A percentile compares a stretch with the other conserved stretches of the same genome.
These are phyloP conservation scores for Davidsoniella virescens DNA, from an alignment of 2,329 filamentous ascomycete species.

Conservation along the genomic window DNA sequence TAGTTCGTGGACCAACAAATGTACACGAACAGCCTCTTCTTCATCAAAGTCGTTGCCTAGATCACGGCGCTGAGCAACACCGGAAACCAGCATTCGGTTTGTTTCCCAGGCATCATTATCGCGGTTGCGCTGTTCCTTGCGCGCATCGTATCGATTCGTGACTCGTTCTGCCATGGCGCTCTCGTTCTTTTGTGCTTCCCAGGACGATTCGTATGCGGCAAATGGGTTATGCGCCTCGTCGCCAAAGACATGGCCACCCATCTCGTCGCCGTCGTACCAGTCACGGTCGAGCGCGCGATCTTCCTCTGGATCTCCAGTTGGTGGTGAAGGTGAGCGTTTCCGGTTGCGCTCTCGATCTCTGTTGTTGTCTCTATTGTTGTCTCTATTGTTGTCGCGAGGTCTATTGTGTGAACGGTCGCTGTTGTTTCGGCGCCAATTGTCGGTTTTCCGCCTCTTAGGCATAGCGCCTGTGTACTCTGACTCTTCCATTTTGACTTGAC, in stretches of 20 bases:
- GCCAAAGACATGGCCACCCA: constrained; percentile 65
- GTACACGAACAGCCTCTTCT: constrained; percentile 74
- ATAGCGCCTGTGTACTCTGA: constrained; percentile 23
- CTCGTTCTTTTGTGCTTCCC: constrained; percentile 65
- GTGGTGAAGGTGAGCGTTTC: constrained; percentile 26
- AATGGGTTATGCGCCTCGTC: constrained; percentile 92
- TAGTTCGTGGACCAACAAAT: constrained; percentile 83
- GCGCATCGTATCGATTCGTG: constrained; percentile 48
- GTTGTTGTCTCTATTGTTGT: neutral
- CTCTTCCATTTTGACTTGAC: constrained; percentile 7
- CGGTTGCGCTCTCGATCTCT: constrained; percentile 19
- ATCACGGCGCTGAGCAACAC: constrained; percentile 79
- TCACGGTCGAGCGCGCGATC: constrained; percentile 67
- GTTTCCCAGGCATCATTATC: constrained; percentile 98
- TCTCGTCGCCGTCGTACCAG: constrained; percentile 83
- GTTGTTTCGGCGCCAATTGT: constrained; percentile 17
- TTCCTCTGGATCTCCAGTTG: constrained; percentile 40
- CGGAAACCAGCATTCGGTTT: constrained; percentile 93
- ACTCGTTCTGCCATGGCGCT: constrained; percentile 66
- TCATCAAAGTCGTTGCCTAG: constrained; percentile 76
- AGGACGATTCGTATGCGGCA: constrained; percentile 55
- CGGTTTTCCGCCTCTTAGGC: constrained; percentile 24
- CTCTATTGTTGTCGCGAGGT: constrained; percentile 21
- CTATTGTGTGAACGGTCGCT: constrained; percentile 10
- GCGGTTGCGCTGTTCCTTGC: constrained; percentile 71